phyloP scores from a whole-genome alignment of 2,329 filamentous ascomycete genomes.

The Fusarium algeriense region DNA sequence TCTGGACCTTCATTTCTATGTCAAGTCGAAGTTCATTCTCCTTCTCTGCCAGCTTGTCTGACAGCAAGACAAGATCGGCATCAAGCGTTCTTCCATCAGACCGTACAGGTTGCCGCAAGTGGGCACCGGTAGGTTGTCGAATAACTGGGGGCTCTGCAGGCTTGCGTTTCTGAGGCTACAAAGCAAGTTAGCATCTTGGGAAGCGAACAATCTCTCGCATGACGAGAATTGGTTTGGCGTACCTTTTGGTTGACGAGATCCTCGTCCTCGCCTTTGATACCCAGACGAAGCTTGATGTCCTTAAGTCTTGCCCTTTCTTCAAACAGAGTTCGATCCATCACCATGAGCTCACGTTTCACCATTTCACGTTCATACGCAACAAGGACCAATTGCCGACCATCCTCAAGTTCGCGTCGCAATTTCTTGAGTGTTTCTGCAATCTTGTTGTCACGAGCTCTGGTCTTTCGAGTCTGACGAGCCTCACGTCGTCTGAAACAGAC shows the following conservation, averaged over 20 bases:
- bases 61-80: slow-evolving; percentile 80
- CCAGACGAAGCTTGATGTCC: slow-evolving; percentile 87
- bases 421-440: slow-evolving; percentile 95
- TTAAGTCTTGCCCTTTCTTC: slow-evolving; percentile 85
- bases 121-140: slow-evolving; percentile 71
- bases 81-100: slow-evolving; percentile 79
- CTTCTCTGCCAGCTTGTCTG: slow-evolving; percentile 83
- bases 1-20: slow-evolving; percentile 87
- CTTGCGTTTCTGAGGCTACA: slow-evolving; percentile 78
- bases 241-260: slow-evolving; percentile 96
- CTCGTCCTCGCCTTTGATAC: slow-evolving; percentile 93
- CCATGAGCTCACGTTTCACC: slow-evolving; percentile 81
- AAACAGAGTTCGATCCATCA: slow-evolving; percentile 82
- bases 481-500: slow-evolving; percentile 97
- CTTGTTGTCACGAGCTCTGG: slow-evolving; percentile 91
- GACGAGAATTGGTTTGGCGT: slow-evolving; percentile 52
- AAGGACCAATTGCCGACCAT: slow-evolving; percentile 83
- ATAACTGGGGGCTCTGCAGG: slow-evolving; percentile 68
- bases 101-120: slow-evolving; percentile 77
- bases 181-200: slow-evolving; percentile 53
- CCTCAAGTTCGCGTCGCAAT: slow-evolving; percentile 89
- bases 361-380: slow-evolving; percentile 84
- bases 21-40: slow-evolving; percentile 84
- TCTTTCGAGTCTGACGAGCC: slow-evolving; percentile 94
- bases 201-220: slow-evolving; percentile 46